A percentile compares a stretch with the other conserved stretches of the same genome.
Evolutionary conservation across 2,329 filamentous ascomycete species (phyloP).

Genomic region (Fusarium sp.): DNA sequence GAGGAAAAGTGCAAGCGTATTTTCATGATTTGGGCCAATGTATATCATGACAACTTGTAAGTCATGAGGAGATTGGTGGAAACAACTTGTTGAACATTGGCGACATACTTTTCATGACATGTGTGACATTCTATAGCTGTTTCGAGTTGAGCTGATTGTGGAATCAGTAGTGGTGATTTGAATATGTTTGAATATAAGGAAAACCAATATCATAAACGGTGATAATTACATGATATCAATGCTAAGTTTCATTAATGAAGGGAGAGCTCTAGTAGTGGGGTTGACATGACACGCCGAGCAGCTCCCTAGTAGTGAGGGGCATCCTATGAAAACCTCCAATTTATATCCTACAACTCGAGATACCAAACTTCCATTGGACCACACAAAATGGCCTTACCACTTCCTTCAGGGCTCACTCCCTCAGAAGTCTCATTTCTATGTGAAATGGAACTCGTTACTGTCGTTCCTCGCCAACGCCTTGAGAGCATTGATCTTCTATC

Average conservation of each 20-base stretch:
- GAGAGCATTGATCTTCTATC: slow-evolving; percentile 86
- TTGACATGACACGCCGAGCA: slow-evolving; percentile 6
- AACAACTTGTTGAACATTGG: too few relatives aligned
- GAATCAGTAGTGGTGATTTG: neutral
- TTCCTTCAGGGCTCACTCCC: slow-evolving; percentile 73
- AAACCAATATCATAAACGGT: neutral
- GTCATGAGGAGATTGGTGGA: neutral
- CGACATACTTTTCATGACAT: too few relatives aligned
- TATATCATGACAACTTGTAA: neutral
- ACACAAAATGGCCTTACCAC: slow-evolving; percentile 58
- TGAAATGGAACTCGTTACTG: slow-evolving; percentile 96
- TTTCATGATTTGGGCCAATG: too few relatives aligned
- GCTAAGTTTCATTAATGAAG: neutral
- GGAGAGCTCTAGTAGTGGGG: slow-evolving; percentile 21
- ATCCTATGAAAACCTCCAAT: slow-evolving; percentile 19
- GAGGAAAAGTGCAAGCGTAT: too few relatives aligned
- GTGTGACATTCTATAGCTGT: too few relatives aligned
- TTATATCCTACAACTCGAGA: slow-evolving; percentile 21
- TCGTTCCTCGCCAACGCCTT: slow-evolving; percentile 90
- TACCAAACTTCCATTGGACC: neutral
- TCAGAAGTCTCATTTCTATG: slow-evolving; percentile 93
- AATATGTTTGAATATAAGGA: neutral
- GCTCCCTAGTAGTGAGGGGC: slow-evolving; percentile 4
- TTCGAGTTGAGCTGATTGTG: neutral
- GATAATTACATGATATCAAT: neutral